A percentile compares a stretch with the other conserved stretches of the same genome.
Conservation (phyloP, 106 monocot genomes). For the Apostasia shenzhenica region DNA sequence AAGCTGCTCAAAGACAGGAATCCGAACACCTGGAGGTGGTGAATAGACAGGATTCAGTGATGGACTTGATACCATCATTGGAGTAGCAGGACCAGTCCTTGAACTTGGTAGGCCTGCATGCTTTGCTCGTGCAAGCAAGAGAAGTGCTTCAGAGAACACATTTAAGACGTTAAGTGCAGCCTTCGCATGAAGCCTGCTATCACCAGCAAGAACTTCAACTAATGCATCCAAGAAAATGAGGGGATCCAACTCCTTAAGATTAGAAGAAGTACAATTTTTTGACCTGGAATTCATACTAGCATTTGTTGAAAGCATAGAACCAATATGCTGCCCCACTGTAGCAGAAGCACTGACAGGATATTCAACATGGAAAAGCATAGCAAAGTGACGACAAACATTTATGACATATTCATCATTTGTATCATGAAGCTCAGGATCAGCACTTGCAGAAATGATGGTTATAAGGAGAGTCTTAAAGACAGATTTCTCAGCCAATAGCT, state of each 20-base stretch:
- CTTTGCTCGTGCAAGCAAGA: slow-evolving; percentile 82
- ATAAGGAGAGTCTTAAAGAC: slow-evolving; percentile 81
- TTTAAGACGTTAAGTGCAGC: slow-evolving; percentile 72
- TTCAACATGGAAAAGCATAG: slow-evolving; percentile 98
- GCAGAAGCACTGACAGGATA: slow-evolving; percentile 34
- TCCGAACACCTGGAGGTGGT: slow-evolving; percentile 69
- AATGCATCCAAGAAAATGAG: slow-evolving; percentile 91
- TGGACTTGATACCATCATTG: slow-evolving; percentile 96
- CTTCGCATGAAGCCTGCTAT: slow-evolving; percentile 78
- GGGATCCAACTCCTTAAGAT: slow-evolving; percentile 94
- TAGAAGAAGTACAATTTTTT: slow-evolving; percentile 44
- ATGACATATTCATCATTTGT: slow-evolving; percentile 70
- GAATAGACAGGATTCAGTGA: slow-evolving; percentile 92
- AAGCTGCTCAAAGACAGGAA: slow-evolving; percentile 93
- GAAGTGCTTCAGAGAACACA: slow-evolving; percentile 77
- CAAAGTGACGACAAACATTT: slow-evolving; percentile 90
- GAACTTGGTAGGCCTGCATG: slow-evolving; percentile 50
- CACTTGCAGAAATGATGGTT: slow-evolving; percentile 66
- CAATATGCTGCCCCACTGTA: slow-evolving; percentile 40
- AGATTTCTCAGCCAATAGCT: slow-evolving; percentile 97
- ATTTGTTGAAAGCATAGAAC: slow-evolving; percentile 32
- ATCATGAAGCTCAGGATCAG: slow-evolving; percentile 65
- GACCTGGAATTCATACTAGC: slow-evolving; percentile 32
- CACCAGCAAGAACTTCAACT: slow-evolving; percentile 86
- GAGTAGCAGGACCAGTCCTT: slow-evolving; percentile 77